Conservation (phyloP, 495 filamentous ascomycete genomes). For the Glutinoglossum americanum region DNA sequence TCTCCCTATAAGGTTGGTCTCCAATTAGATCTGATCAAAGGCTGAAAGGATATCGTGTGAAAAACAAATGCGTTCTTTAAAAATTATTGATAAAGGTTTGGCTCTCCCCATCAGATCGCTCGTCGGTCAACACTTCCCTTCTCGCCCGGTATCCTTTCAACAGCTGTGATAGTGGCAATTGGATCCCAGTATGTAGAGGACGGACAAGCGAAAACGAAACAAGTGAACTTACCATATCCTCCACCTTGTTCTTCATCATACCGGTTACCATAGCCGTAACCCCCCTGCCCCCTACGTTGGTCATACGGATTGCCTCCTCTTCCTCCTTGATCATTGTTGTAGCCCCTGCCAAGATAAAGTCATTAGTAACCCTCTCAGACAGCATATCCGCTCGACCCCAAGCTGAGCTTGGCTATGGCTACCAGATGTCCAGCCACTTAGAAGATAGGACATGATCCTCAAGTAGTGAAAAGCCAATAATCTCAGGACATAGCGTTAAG, state of each 20-base stretch:
- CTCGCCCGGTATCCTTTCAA: too few species aligned
- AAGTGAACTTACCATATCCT: constrained; percentile 11
- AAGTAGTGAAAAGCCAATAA: not conserved
- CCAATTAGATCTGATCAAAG: constrained; percentile 5
- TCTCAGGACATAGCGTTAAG: constrained; percentile 7
- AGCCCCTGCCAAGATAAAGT: constrained; percentile 17
- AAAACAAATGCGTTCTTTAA: too few species aligned
- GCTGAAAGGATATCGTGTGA: not conserved
- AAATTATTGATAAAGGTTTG: too few species aligned
- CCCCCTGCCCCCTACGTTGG: constrained; percentile 17
- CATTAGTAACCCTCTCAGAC: not conserved
- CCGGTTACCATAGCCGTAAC: constrained; percentile 14
- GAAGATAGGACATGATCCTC: not conserved
- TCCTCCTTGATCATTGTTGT: constrained; percentile 34
- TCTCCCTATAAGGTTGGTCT: constrained; percentile 14
- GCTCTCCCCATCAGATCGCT: too few species aligned
- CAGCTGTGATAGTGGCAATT: too few species aligned
- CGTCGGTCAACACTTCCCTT: too few species aligned
- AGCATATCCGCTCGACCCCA: constrained; percentile 16
- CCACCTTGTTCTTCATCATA: constrained; percentile 17
- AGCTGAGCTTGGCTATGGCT: constrained; percentile 7
- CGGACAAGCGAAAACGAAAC: too few species aligned
- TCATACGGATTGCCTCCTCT: constrained; percentile 25
- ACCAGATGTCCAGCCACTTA: not conserved
- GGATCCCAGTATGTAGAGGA: too few species aligned